Percentiles rank a stretch among this genome's conserved stretches.
Evolutionary conservation across 768 basidiomycete genomes (phyloP).

Genomic region (Termitomyces sp.): DNA sequence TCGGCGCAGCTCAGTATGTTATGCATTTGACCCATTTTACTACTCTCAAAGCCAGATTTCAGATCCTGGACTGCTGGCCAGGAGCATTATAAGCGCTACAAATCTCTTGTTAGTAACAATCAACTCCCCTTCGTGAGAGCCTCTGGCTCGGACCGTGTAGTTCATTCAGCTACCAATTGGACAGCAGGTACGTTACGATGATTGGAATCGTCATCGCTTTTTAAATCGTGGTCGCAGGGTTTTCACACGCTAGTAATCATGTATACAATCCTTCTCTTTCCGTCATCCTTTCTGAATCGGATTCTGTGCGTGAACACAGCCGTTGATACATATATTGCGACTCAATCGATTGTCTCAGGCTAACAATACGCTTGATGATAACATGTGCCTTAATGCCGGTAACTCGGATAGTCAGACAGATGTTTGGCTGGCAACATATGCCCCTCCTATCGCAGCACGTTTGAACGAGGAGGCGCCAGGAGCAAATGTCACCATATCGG

Average conservation of each 20-base stretch:
- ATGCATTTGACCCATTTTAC: not conserved
- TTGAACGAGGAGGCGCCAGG: conserved; percentile 60
- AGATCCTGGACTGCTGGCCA: conserved; percentile 43
- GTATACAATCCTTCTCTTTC: conserved; percentile 42
- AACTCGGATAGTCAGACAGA: conserved; percentile 34
- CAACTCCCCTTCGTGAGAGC: conserved; percentile 47
- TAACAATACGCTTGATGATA: conserved; percentile 66
- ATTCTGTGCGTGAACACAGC: conserved; percentile 33
- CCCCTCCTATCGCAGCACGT: conserved; percentile 46
- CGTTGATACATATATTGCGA: not conserved
- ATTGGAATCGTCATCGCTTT: not conserved
- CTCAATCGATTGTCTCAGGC: not conserved
- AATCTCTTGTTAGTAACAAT: conserved; percentile 32
- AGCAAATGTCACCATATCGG: conserved; percentile 46
- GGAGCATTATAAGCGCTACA: conserved; percentile 49
- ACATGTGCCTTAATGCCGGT: conserved; percentile 56
- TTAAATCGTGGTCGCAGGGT: conserved; percentile 37
- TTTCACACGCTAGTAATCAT: conserved; percentile 45
- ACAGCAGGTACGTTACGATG: conserved; percentile 39
- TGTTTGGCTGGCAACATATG: conserved; percentile 54
- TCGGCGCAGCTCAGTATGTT: conserved; percentile 60
- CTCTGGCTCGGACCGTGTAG: conserved; percentile 48
- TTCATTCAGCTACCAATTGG: conserved; percentile 69
- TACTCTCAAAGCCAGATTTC: not conserved
- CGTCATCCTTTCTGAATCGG: conserved; percentile 53